Conservation (phyloP, 1,284 basidiomycete genomes). For the Cutaneotrichosporon cavernicola region DNA sequence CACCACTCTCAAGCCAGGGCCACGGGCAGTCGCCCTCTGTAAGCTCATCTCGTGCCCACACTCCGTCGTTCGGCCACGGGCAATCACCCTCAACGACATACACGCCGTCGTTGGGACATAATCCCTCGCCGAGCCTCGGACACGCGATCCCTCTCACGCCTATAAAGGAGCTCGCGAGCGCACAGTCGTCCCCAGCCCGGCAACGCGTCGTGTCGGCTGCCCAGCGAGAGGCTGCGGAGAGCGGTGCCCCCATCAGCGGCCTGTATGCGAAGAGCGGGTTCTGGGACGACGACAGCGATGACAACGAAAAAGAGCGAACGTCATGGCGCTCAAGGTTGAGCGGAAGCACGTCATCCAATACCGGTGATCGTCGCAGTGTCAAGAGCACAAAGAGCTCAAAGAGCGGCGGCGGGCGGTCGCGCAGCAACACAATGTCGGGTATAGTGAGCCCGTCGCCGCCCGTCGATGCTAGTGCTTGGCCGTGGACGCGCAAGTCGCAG, state of each 20-base stretch:
- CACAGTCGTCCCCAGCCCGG: background rate
- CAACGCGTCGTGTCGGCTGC: background rate
- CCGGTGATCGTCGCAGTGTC: slow-evolving; percentile 19
- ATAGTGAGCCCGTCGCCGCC: slow-evolving; percentile 1
- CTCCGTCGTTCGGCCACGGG: background rate
- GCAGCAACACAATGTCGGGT: slow-evolving; percentile 14
- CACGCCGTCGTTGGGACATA: background rate
- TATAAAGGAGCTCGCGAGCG: slow-evolving; percentile 1
- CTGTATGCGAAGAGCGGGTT: slow-evolving; percentile 44
- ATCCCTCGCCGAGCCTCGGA: background rate
- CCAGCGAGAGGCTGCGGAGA: slow-evolving; percentile 8
- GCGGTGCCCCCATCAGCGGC: slow-evolving; percentile 41
- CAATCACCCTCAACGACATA: background rate
- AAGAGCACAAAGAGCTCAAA: slow-evolving; percentile 18
- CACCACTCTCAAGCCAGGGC: background rate
- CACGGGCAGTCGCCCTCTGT: background rate
- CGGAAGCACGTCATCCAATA: slow-evolving; percentile 8
- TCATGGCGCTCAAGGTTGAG: slow-evolving; percentile 18
- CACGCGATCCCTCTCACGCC: background rate
- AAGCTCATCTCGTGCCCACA: background rate
- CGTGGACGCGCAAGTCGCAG: slow-evolving; percentile 19
- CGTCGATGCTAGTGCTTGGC: slow-evolving; percentile 13
- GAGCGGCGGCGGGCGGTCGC: slow-evolving; percentile 14
- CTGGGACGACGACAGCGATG: slow-evolving; percentile 40
- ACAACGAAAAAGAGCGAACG: slow-evolving; percentile 2